Conservation (phyloP, 1,284 basidiomycete species). For the Mycosarcoma maydis region DNA sequence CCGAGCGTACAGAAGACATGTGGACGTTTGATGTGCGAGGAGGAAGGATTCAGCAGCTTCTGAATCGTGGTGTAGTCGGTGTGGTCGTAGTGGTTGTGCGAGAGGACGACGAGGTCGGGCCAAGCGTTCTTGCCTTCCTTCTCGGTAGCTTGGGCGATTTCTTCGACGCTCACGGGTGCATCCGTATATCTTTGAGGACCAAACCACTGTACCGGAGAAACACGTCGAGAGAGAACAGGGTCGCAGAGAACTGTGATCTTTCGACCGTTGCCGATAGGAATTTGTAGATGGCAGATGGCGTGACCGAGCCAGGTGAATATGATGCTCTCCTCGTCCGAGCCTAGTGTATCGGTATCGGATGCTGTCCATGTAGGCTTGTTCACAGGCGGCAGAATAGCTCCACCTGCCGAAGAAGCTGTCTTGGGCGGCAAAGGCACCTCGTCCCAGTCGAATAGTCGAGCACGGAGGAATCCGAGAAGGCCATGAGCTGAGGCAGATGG, state of each 20-base stretch:
- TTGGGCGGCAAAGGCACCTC: conserved; percentile 43
- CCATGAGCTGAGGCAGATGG: conserved; percentile 26
- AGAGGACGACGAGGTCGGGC: conserved; percentile 52
- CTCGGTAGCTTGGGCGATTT: conserved; percentile 29
- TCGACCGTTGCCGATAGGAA: conserved; percentile 33
- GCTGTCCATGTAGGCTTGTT: conserved; percentile 31
- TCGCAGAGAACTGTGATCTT: conserved; percentile 49
- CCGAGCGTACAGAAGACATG: conserved; percentile 58
- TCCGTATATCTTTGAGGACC: conserved; percentile 52
- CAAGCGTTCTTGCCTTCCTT: conserved; percentile 34
- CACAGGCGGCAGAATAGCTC: conserved; percentile 30
- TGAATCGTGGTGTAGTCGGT: conserved; percentile 52
- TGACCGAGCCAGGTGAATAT: conserved; percentile 58
- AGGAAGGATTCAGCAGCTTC: conserved; percentile 29
- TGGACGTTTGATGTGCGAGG: conserved; percentile 21
- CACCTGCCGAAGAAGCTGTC: conserved; percentile 8
- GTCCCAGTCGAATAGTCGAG: conserved; percentile 55
- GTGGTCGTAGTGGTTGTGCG: conserved; percentile 61
- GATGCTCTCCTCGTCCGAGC: conserved; percentile 13
- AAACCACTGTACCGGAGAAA: conserved; percentile 54
- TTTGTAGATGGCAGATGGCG: conserved; percentile 48
- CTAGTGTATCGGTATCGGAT: not conserved
- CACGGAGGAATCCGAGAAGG: conserved; percentile 43
- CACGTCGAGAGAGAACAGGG: conserved; percentile 50
- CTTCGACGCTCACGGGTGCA: conserved; percentile 46